phyloP scores from a whole-genome alignment of 257 asterid genomes.

The Salvia splendens region DNA sequence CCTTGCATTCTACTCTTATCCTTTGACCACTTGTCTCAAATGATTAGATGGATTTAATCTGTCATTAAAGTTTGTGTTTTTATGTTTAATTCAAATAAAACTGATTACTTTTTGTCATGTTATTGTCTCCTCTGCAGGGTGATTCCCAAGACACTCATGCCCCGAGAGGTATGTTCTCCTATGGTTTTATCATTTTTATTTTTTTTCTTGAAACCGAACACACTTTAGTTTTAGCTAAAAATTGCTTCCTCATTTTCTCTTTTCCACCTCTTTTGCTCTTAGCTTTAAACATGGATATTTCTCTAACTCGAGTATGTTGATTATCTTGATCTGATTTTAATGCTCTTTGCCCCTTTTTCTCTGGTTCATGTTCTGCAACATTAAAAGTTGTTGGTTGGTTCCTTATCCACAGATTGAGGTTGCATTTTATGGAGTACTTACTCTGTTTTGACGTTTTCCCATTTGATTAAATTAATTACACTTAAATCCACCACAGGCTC shows the following conservation, averaged over 20 bases:
- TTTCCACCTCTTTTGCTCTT: no score
- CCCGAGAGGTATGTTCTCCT: constrained; percentile 83
- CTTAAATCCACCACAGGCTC: constrained; percentile 37
- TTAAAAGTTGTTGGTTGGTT: constrained; percentile 27
- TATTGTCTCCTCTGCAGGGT: constrained; percentile 84
- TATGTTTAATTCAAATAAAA: constrained; percentile 22
- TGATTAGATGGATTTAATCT: constrained; percentile 35
- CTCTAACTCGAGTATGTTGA: no score
- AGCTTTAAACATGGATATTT: no score
- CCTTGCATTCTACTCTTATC: constrained; percentile 21
- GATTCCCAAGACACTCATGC: constrained; percentile 99
- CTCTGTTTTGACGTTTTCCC: constrained; percentile 49
- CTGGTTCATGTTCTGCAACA: constrained; percentile 9
- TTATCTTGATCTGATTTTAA: no score
- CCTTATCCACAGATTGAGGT: constrained; percentile 52
- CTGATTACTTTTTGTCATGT: constrained; percentile 66
- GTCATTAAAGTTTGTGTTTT: constrained; percentile 3
- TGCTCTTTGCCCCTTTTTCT: no score
- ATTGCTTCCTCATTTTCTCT: no score
- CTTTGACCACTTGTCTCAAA: constrained; percentile 26
- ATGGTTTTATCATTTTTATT: constrained; percentile 26
- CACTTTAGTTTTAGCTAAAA: background rate
- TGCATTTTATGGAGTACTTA: constrained; percentile 37
- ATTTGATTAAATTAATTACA: constrained; percentile 1
- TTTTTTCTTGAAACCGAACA: constrained; percentile 19